Evolutionary conservation across 305 asterid genomes (phyloP).

Genomic region (Fraxinus angustifolia): DNA sequence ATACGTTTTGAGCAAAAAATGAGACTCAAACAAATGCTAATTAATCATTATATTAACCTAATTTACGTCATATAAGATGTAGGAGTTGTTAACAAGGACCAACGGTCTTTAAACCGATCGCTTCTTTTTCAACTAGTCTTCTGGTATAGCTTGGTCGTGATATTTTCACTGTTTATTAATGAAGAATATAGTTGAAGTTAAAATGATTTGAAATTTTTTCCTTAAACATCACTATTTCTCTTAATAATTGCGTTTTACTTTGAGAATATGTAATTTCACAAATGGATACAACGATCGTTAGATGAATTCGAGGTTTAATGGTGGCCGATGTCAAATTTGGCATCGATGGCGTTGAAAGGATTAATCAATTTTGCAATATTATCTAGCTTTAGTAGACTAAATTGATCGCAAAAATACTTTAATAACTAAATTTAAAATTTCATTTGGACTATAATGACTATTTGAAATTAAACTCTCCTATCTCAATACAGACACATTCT

Average conservation of each 20-base stretch:
- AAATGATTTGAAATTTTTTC: not conserved
- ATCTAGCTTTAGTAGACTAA: not conserved
- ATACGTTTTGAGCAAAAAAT: too few species aligned
- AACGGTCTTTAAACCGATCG: not conserved
- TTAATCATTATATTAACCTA: not conserved
- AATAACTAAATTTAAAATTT: not conserved
- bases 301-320: not conserved
- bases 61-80: not conserved
- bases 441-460: not conserved
- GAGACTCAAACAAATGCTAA: not conserved
- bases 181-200: not conserved
- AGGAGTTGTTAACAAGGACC: not conserved
- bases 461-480: not conserved
- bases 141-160: not conserved
- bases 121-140: not conserved
- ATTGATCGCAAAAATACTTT: not conserved
- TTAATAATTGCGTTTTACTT: not conserved
- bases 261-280: not conserved
- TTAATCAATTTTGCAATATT: not conserved
- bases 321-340: not conserved
- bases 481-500: not conserved
- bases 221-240: not conserved
- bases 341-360: not conserved
- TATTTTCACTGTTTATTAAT: not conserved
- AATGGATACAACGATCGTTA: not conserved